Percentiles rank a stretch among this genome's conserved stretches.
These are phyloP conservation scores for Moniliophthora roreri DNA, from an alignment of 1,284 basidiomycete genomes.

Conservation along the genomic window DNA sequence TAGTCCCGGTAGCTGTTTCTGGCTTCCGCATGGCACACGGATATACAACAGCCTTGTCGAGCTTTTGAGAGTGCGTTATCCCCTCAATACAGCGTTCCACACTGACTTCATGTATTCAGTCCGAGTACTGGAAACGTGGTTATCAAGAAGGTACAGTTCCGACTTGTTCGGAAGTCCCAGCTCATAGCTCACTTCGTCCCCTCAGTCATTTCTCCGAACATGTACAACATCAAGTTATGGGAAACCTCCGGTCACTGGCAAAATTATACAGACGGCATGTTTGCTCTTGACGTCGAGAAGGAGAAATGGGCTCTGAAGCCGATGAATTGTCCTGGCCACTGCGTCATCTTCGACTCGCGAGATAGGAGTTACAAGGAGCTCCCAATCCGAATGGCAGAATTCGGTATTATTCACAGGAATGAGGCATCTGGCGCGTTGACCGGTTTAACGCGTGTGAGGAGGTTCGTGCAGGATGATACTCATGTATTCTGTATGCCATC, in stretches of 20 bases:
- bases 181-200: constrained; percentile 1
- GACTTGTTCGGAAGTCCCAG: constrained; percentile 1
- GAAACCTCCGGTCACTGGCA: constrained; percentile 98
- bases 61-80: constrained; percentile 76
- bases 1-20: constrained; percentile 95
- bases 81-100: constrained; percentile 5
- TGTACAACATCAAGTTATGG: constrained; percentile 97
- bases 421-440: constrained; percentile 95
- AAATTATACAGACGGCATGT: constrained; percentile 99
- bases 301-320: constrained; percentile 95
- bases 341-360: constrained; percentile 92
- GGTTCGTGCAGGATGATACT: constrained; percentile 98
- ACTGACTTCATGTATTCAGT: constrained; percentile 32
- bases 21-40: constrained; percentile 94
- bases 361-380: constrained; percentile 96
- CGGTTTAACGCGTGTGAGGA: constrained; percentile 89
- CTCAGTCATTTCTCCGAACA: constrained; percentile 94
- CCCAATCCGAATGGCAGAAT: constrained; percentile 97
- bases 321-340: constrained; percentile 99
- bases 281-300: constrained; percentile 91
- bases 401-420: constrained; percentile 97
- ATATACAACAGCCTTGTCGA: constrained; percentile 96
- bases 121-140: constrained; percentile 83
- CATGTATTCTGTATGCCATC: constrained; percentile 97
- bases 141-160: constrained; percentile 73